phyloP scores from a whole-genome alignment of 805 yeast genomes.

The Debaryomyces prosopidis region DNA sequence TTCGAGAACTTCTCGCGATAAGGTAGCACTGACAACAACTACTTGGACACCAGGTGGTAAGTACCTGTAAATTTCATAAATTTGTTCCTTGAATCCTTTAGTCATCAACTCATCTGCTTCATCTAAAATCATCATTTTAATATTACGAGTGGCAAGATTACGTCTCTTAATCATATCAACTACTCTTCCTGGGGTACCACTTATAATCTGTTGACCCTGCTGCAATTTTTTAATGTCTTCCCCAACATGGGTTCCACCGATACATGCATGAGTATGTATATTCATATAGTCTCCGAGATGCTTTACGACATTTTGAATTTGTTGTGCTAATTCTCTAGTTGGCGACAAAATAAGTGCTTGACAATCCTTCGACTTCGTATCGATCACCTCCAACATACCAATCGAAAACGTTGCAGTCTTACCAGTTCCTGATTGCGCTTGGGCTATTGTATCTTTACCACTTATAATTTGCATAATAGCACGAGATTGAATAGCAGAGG shows the following conservation, averaged over 20 bases:
- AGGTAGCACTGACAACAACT: conserved; percentile 91
- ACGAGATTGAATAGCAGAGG: conserved; percentile 96
- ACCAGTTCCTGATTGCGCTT: conserved; percentile 99
- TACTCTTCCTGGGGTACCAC: conserved; percentile 98
- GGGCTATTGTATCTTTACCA: conserved; percentile 95
- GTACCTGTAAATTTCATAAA: conserved; percentile 83
- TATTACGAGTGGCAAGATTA: conserved; percentile 65
- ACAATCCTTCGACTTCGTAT: conserved; percentile 66
- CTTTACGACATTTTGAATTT: conserved; percentile 84
- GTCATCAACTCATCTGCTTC: conserved; percentile 96
- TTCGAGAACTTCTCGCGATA: conserved; percentile 88
- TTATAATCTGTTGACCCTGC: conserved; percentile 86
- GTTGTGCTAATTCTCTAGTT: conserved; percentile 93
- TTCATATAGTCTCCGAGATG: conserved; percentile 88
- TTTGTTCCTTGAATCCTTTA: conserved; percentile 94
- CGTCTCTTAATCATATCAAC: conserved; percentile 88
- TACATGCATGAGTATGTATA: conserved; percentile 84
- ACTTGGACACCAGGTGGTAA: conserved; percentile 88
- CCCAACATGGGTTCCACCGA: conserved; percentile 87
- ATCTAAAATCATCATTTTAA: conserved; percentile 88
- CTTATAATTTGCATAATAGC: conserved; percentile 93
- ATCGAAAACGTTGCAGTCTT: conserved; percentile 98
- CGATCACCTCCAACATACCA: conserved; percentile 86
- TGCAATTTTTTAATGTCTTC: conserved; percentile 75
- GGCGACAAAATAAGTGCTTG: conserved; percentile 94